Evolutionary conservation across 169 alveolate genomes (phyloP).

Genomic region (Cryptosporidium canis): DNA sequence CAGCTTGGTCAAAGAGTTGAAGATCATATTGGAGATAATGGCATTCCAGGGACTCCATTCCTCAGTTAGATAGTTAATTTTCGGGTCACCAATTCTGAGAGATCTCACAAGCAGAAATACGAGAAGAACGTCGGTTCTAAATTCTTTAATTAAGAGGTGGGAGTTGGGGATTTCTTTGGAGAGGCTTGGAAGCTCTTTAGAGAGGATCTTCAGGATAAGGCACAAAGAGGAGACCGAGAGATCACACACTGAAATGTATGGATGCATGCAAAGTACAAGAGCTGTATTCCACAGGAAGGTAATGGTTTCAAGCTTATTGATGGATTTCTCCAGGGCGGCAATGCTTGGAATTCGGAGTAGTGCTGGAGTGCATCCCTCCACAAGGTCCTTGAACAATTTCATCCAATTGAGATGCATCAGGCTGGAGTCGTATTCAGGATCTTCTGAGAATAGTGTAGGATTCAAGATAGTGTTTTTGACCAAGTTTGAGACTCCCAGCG

Average conservation of each 20-base stretch:
- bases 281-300: conserved; percentile 9
- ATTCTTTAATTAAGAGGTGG: not conserved
- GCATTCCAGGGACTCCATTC: conserved; percentile 44
- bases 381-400: conserved; percentile 15
- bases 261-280: conserved; percentile 19
- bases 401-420: not conserved
- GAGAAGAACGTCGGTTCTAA: not conserved
- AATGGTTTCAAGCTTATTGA: not conserved
- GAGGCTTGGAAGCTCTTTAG: not conserved
- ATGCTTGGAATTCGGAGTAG: conserved; percentile 7
- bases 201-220: not conserved
- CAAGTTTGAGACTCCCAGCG: conserved; percentile 5
- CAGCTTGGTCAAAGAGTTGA: not conserved
- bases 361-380: not conserved
- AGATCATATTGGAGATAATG: conserved; percentile 1
- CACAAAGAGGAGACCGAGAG: not conserved
- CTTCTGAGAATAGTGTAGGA: not conserved
- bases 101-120: conserved; percentile 10
- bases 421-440: conserved; percentile 17
- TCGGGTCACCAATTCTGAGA: conserved; percentile 35
- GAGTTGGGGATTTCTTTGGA: not conserved
- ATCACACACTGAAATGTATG: conserved; percentile 11
- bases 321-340: not conserved
- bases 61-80: not conserved
- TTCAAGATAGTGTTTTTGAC: not conserved